Evolutionary conservation across 805 yeast genomes (phyloP).

Genomic region (Yarrowia divulgata): DNA sequence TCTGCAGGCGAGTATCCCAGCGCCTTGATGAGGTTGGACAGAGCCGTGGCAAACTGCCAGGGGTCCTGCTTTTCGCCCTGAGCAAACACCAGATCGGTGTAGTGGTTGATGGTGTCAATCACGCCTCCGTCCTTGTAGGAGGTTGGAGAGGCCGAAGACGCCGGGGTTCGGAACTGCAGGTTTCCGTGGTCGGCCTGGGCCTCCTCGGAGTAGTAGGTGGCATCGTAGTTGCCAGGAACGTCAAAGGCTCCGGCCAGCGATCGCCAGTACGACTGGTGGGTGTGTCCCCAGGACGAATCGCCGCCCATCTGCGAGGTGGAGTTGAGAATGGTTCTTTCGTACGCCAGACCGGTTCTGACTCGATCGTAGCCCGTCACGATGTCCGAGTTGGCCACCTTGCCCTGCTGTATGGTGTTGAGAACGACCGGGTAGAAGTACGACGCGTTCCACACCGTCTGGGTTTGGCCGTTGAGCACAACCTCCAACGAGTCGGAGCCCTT

Average conservation of each 20-base stretch:
- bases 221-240: conserved; percentile 7
- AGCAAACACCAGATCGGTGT: neutral
- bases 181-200: conserved; percentile 16
- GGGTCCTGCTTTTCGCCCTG: conserved; percentile 17
- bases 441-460: conserved; percentile 24
- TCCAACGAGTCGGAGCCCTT: conserved; percentile 13
- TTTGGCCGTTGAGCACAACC: conserved; percentile 6
- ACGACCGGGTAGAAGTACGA: conserved; percentile 33
- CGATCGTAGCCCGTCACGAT: conserved; percentile 32
- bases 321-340: conserved; percentile 17
- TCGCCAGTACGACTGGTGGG: conserved; percentile 29
- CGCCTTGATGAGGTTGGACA: conserved; percentile 7
- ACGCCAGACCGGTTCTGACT: neutral
- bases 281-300: conserved; percentile 6
- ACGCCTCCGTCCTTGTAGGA: conserved; percentile 1
- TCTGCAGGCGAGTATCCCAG: conserved; percentile 15
- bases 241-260: conserved; percentile 10
- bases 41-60: conserved; percentile 5
- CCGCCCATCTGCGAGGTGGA: conserved; percentile 11
- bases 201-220: conserved; percentile 28
- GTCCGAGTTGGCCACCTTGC: conserved; percentile 1
- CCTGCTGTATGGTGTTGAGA: conserved; percentile 5
- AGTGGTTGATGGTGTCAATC: neutral
- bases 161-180: conserved; percentile 21
- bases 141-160: conserved; percentile 3